Evolutionary conservation across 306 rosid genomes (phyloP).

Genomic region (Pueraria montana): DNA sequence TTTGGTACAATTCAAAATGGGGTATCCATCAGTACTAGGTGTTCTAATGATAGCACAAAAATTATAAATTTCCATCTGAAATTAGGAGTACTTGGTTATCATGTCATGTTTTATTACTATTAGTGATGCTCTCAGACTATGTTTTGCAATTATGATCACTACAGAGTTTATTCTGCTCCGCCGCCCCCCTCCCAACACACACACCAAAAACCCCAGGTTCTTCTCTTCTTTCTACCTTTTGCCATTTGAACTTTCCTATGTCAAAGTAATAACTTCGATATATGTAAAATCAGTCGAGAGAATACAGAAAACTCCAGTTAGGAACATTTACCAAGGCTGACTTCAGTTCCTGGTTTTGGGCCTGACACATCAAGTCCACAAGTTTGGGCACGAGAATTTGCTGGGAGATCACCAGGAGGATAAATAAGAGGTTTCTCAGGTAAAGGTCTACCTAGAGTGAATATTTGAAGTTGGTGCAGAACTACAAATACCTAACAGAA

Average conservation of each 20-base stretch:
- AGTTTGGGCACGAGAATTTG: slow-evolving; percentile 65
- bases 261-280: neutral
- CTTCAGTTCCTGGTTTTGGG: slow-evolving; percentile 81
- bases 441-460: slow-evolving; percentile 79
- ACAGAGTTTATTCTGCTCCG: neutral
- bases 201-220: neutral
- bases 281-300: slow-evolving; percentile 25
- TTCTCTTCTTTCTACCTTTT: slow-evolving; percentile 16
- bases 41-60: neutral
- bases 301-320: slow-evolving; percentile 36
- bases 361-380: slow-evolving; percentile 73
- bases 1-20: neutral
- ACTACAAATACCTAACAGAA: slow-evolving; percentile 82
- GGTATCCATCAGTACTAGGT: slow-evolving; percentile 1
- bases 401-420: slow-evolving; percentile 62
- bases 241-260: neutral
- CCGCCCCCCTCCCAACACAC: neutral
- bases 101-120: neutral
- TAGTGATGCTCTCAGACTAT: neutral
- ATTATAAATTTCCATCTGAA: neutral
- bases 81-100: neutral
- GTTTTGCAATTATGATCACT: slow-evolving; percentile 13
- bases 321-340: slow-evolving; percentile 77
- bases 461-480: slow-evolving; percentile 86
- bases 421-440: slow-evolving; percentile 78